phyloP scores from a whole-genome alignment of 345 rosid genomes.

The Microthlaspi erraticum region DNA sequence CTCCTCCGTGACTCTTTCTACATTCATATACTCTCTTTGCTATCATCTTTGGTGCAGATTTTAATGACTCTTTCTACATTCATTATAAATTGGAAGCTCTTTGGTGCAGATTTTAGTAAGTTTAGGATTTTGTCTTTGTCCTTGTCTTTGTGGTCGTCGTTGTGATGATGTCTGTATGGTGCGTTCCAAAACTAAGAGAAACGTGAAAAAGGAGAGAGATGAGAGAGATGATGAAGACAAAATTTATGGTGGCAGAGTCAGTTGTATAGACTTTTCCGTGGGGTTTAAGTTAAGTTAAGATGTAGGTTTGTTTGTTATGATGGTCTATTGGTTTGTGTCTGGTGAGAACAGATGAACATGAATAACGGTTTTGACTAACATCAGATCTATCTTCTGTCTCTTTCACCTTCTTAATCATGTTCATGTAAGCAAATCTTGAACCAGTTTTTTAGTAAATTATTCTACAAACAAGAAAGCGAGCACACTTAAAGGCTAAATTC shows the following conservation, averaged over 20 bases:
- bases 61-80: too few species aligned
- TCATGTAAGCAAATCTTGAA: conserved; percentile 11
- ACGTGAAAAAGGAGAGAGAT: too few species aligned
- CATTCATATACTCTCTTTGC: too few species aligned
- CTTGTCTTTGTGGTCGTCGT: conserved; percentile 31
- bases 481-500: not conserved
- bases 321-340: conserved; percentile 35
- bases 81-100: conserved; percentile 38
- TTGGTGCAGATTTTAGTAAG: conserved; percentile 47
- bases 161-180: conserved; percentile 41
- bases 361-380: conserved; percentile 27
- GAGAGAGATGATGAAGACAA: conserved; percentile 31
- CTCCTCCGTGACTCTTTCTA: too few species aligned
- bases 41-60: too few species aligned
- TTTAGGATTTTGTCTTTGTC: conserved; percentile 22
- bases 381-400: conserved; percentile 18
- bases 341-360: conserved; percentile 33
- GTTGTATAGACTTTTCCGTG: conserved; percentile 48
- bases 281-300: conserved; percentile 31
- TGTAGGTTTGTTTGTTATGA: conserved; percentile 37
- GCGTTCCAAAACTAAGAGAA: conserved; percentile 37
- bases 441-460: not conserved
- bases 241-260: conserved; percentile 35
- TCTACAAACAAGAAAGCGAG: not conserved
- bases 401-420: conserved; percentile 8